A percentile compares a stretch with the other conserved stretches of the same genome.
Conservation (phyloP, 2,329 filamentous ascomycete species). For the Ophiostoma pallidulum region DNA sequence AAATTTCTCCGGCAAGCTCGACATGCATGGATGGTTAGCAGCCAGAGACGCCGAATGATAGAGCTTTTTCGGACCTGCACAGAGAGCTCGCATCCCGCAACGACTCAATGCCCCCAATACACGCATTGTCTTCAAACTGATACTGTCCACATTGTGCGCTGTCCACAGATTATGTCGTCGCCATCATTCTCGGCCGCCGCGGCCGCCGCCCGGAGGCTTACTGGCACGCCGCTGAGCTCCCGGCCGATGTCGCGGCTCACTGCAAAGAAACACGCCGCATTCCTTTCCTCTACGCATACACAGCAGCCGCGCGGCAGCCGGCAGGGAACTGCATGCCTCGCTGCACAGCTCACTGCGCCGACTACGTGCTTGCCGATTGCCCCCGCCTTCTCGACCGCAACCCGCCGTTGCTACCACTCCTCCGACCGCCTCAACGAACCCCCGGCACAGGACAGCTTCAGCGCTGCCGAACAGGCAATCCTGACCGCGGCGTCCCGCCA, state of each 20-base stretch:
- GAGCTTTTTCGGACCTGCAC: no score
- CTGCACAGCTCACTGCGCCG: neutral
- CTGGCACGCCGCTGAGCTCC: neutral
- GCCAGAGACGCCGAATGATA: no score
- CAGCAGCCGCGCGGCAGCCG: neutral
- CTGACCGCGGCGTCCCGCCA: constrained; percentile 72
- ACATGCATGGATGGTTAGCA: no score
- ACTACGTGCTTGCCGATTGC: constrained; percentile 1
- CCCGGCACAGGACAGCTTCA: constrained; percentile 51
- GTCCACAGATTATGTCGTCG: neutral
- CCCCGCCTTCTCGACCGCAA: neutral
- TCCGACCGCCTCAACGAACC: constrained; percentile 62
- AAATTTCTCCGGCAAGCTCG: constrained; percentile 5
- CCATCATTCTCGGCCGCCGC: neutral
- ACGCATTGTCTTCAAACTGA: no score
- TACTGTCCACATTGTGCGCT: no score
- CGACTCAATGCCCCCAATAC: no score
- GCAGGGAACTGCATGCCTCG: no score
- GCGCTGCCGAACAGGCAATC: constrained; percentile 60
- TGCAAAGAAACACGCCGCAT: neutral
- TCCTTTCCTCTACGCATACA: neutral
- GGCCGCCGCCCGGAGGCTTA: constrained; percentile 2
- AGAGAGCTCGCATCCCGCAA: no score
- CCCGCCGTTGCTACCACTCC: constrained; percentile 55
- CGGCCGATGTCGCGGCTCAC: neutral